These are phyloP conservation scores for Pichia gijzeniarum DNA, from an alignment of 805 yeast genomes.

Conservation along the genomic window DNA sequence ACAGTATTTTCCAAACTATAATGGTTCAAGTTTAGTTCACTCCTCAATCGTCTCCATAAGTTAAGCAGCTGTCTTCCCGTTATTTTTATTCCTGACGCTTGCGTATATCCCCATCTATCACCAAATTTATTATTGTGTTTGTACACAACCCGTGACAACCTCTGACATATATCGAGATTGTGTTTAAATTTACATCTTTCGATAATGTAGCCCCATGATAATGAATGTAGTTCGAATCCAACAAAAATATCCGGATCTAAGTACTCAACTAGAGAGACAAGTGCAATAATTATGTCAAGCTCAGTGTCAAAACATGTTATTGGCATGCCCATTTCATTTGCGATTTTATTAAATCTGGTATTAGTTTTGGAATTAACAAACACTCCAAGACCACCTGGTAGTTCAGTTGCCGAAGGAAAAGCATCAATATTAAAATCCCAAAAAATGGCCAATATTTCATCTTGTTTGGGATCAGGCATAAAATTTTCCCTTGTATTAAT, in stretches of 20 bases:
- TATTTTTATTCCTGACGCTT: constrained; percentile 61
- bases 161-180: constrained; percentile 48
- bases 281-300: constrained; percentile 45
- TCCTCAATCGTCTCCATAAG: constrained; percentile 71
- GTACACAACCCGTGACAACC: constrained; percentile 52
- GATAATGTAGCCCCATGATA: constrained; percentile 86
- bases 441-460: constrained; percentile 52
- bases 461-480: constrained; percentile 60
- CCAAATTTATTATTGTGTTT: constrained; percentile 47
- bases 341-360: not conserved
- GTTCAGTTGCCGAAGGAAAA: constrained; percentile 29
- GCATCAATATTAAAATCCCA: constrained; percentile 53
- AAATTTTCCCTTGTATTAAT: constrained; percentile 44
- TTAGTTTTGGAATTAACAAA: constrained; percentile 16
- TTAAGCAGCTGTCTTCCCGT: constrained; percentile 82
- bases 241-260: constrained; percentile 84
- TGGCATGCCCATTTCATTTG: constrained; percentile 16
- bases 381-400: constrained; percentile 35
- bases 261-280: constrained; percentile 48
- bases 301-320: constrained; percentile 48
- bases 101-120: constrained; percentile 77
- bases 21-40: constrained; percentile 55
- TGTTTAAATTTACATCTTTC: constrained; percentile 48
- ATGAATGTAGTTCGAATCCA: constrained; percentile 75
- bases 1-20: constrained; percentile 75